Evolutionary conservation across 2,329 filamentous ascomycete genomes (phyloP), one percentile per base, ranked within the genome.

Genomic region (Stachybotrys elegans): DNA sequence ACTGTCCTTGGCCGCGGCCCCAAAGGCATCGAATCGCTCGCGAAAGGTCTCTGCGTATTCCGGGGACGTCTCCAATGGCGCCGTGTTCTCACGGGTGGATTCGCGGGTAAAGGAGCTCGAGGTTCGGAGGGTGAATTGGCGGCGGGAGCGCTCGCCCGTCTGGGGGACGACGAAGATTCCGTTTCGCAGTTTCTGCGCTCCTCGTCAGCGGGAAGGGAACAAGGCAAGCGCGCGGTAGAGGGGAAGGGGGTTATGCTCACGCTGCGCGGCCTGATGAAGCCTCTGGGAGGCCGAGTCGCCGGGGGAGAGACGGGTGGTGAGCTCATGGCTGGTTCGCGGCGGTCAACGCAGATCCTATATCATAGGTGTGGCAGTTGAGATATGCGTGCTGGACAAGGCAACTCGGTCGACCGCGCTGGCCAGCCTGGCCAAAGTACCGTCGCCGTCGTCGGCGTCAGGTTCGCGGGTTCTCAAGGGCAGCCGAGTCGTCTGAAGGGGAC

Each of bases 151-250:
- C 65, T 95, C 87, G 57, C 92, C 91, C 3, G 90, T 96, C 47
- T 78, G 75, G 7, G 92, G 90, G 43, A 95, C 78, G 54, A 97
- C 86, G 63, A 94, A 90, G 36, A 88, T 93, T 52, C 88, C 88
- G 61, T 92, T 86, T 53, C 86, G 84, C 48, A 94, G 75, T 76
- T 90, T 82, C 79, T 84, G 59, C n/a, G n/a, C n/a, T n/a, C n/a
- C n/a, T n/a, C n/a, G n/a, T n/a, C n/a, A n/a, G n/a, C n/a, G n/a
- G n/a, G n/a, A n/a, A n/a, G n/a, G n/a, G n/a, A n/a, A n/a, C n/a
- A n/a, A n/a, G n/a, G n/a, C n/a, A n/a, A n/a, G n/a, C n/a, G n/a
- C n/a, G n/a, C n/a, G n/a, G n/a, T n/a, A n/a, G n/a, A n/a, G n/a
- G n/a, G n/a, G n/a, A n/a, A n/a, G n/a, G n/a, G n/a, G n/a, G n/a